Percentiles rank a stretch among this genome's conserved stretches.
These are phyloP conservation scores for Pinus taeda DNA, from an alignment of 75 land plant genomes.

Conservation along the genomic window DNA sequence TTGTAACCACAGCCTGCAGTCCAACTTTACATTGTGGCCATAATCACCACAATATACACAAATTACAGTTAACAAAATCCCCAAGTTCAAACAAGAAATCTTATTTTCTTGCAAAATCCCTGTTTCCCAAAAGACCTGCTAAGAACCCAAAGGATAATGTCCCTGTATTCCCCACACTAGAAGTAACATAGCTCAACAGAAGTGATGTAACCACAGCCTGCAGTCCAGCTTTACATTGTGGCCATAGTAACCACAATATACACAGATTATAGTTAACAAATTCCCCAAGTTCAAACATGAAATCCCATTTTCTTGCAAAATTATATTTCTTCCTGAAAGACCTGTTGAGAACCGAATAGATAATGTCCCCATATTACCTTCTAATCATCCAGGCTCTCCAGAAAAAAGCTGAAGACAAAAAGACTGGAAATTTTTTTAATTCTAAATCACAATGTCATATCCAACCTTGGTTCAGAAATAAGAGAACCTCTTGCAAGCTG, in stretches of 20 bases:
- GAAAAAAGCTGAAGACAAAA: background rate
- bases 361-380: background rate
- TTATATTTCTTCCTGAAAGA: no score
- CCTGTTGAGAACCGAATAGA: background rate
- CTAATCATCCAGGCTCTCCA: background rate
- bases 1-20: background rate
- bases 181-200: background rate
- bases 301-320: background rate
- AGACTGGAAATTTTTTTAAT: background rate
- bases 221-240: no score
- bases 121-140: background rate
- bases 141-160: background rate
- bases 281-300: background rate
- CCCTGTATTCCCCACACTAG: background rate
- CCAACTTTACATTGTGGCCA: background rate
- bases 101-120: no score
- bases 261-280: no score
- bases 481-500: background rate
- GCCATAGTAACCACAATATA: no score
- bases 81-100: background rate
- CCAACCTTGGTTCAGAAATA: conserved; percentile 1
- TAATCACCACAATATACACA: background rate
- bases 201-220: background rate
- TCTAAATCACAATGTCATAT: background rate
- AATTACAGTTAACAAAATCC: background rate